Evolutionary conservation across 139 green algal genomes (phyloP).

Genomic region (Chlorella vulgaris): DNA sequence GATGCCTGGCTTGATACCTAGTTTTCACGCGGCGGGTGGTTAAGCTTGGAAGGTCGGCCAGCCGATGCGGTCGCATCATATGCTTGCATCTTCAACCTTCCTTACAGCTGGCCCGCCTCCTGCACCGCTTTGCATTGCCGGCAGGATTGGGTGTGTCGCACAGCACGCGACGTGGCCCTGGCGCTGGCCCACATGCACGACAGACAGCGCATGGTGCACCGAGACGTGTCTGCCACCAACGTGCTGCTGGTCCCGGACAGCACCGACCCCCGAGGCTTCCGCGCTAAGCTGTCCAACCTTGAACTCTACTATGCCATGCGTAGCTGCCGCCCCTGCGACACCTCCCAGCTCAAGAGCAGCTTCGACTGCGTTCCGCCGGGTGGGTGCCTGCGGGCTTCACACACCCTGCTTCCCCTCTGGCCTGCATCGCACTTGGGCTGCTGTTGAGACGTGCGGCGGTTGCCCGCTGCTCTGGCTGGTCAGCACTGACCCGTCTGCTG

Average conservation of each 20-base stretch:
- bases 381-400: too few species aligned
- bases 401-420: too few species aligned
- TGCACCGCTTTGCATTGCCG: neutral
- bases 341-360: conserved; percentile 13
- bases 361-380: conserved; percentile 22
- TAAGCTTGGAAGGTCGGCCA: too few species aligned
- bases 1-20: too few species aligned
- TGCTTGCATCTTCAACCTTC: neutral
- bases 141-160: conserved; percentile 15
- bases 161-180: conserved; percentile 8
- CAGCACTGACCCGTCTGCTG: too few species aligned
- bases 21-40: too few species aligned
- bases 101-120: neutral
- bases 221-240: conserved; percentile 29
- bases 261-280: conserved; percentile 10
- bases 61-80: too few species aligned
- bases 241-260: conserved; percentile 16
- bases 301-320: conserved; percentile 4
- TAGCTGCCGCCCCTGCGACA: neutral
- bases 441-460: neutral
- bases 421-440: too few species aligned
- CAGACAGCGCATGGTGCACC: conserved; percentile 2
- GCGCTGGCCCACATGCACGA: conserved; percentile 21
- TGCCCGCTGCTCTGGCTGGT: too few species aligned
- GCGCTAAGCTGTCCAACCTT: conserved; percentile 15